Base-by-base conservation (phyloP, 129 eudicot species). In the Ambrosia trifida region DNA sequence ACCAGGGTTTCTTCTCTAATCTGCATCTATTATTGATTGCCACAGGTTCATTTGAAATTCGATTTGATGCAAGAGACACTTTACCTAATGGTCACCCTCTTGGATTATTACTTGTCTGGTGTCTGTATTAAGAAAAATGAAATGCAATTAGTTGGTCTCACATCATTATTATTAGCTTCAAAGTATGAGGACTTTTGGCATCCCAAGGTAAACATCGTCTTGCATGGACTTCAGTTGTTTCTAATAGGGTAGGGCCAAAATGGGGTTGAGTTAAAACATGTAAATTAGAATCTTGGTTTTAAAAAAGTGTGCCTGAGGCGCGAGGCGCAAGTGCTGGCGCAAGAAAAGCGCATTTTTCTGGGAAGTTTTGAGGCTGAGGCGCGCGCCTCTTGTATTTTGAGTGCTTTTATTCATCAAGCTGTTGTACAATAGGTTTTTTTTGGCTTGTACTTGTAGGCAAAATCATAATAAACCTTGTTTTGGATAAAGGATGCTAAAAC, bases 111-210 rank as follows among this genome's bases (percentile, higher is more conserved):
- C 80, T 74, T 94, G 54, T 89, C 97, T 35, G 68, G 74, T 17
- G 93, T 78, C 45, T 41, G 56, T 53, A 77, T 85, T 33, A 85
- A 76, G 82, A 94, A 77, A 81, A 87, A 70, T 58, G 90, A 94
- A 75, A 71, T 90, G 86, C 98, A 94, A 74, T 75, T 94, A 74
- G 97, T 94, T 84, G 98, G 97, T 74, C 95, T 94, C 69, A 85
- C 97, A 45, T 80, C 97, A 67, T 87, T 94, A 38, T 80, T 94
- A 77, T 75, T 94, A 69, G 98, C 98, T 61, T 94, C 98, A 16
- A 94, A 94, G 68, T 94, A 94, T 70, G 98, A 94, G 81, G 98
- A 94, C 74, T 90, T 85, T 67, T 94, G 98, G 98, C 97, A 90
- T 78, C 98, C 98, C 30, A 83, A 88, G 93, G 98, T 93, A 80